A percentile compares a stretch with the other conserved stretches of the same genome.
Conservation (phyloP, 2,329 filamentous ascomycete species). For the Diaporthe vexans region DNA sequence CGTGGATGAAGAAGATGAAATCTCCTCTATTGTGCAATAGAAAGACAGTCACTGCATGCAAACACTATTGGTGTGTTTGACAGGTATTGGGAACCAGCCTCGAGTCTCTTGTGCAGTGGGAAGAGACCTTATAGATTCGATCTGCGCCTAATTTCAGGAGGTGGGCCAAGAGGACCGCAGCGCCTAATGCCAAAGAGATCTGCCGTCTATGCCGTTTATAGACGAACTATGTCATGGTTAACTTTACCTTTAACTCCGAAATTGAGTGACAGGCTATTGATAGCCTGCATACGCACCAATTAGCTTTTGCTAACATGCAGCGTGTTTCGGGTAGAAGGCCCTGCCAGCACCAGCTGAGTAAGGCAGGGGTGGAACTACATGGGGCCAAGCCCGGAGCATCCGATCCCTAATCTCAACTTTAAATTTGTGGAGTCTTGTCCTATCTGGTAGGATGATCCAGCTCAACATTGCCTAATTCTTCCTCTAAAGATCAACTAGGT, state of each 20-base stretch:
- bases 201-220: constrained; percentile 17
- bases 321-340: constrained; percentile 4
- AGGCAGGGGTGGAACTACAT: not conserved
- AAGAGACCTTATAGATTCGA: not conserved
- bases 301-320: not conserved
- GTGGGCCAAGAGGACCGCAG: not conserved
- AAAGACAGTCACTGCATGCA: not conserved
- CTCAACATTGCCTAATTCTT: not conserved
- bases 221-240: constrained; percentile 16
- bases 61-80: not conserved
- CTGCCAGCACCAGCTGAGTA: not conserved
- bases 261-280: constrained; percentile 13
- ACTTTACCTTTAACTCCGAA: not conserved
- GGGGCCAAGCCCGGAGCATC: constrained; percentile 23
- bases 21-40: not conserved
- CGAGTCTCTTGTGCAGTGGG: not conserved
- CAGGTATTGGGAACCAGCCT: not conserved
- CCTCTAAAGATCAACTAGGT: not conserved
- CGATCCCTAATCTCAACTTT: constrained; percentile 13
- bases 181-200: not conserved
- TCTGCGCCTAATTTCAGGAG: constrained; percentile 4
- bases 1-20: not conserved
- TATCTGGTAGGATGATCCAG: not conserved
- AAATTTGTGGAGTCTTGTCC: not conserved
- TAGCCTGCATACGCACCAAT: constrained; percentile 8